phyloP scores from a whole-genome alignment of 345 rosid genomes.

The Dipteronia sinensis region DNA sequence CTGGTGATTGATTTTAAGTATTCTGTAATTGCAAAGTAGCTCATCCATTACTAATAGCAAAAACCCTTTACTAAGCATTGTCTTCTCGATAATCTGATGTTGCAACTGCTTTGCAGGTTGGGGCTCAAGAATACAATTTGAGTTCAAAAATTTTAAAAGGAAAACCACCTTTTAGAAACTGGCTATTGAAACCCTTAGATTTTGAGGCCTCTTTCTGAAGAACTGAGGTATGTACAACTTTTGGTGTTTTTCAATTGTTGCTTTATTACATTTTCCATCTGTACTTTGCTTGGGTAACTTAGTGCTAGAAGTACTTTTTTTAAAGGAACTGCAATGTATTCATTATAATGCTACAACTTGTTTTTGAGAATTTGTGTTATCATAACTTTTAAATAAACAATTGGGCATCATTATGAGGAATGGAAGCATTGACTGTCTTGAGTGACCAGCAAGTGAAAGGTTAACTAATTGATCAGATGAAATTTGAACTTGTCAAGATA shows the following conservation, averaged over 20 bases:
- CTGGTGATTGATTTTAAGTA: not conserved
- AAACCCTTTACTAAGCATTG: not conserved
- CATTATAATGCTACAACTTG: not conserved
- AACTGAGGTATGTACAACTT: conserved; percentile 22
- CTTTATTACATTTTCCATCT: not conserved
- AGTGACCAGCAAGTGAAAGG: not conserved
- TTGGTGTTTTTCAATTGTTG: not conserved
- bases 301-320: not conserved
- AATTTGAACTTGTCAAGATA: no score
- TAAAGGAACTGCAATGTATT: not conserved
- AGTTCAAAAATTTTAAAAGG: conserved; percentile 44
- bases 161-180: conserved; percentile 42
- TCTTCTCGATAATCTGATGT: conserved; percentile 2
- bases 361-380: not conserved
- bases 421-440: not conserved
- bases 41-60: not conserved
- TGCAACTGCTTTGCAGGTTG: conserved; percentile 49
- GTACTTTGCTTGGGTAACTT: not conserved
- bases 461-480: not conserved
- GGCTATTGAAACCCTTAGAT: conserved; percentile 48
- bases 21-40: not conserved
- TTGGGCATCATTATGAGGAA: not conserved
- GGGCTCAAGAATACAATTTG: conserved; percentile 50
- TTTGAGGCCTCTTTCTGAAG: conserved; percentile 45
- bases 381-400: no score